Evolutionary conservation across 2,329 filamentous ascomycete species (phyloP).

Genomic region (Cladosporium sp.): DNA sequence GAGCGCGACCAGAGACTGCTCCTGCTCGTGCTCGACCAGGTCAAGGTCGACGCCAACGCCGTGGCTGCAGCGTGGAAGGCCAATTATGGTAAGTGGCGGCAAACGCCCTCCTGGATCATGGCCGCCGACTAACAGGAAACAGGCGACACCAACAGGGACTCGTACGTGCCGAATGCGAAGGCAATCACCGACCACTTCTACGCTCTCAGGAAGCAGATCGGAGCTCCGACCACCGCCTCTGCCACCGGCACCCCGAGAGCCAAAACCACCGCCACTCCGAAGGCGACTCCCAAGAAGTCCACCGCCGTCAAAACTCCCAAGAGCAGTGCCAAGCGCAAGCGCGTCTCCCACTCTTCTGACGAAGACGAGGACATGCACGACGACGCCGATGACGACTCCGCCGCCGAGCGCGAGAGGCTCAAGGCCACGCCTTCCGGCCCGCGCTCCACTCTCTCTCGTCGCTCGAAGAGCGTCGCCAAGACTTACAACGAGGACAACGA

Average conservation of each 20-base stretch:
- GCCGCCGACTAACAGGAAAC: neutral
- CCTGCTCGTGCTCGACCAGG: conserved; percentile 28
- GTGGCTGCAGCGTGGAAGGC: conserved; percentile 22
- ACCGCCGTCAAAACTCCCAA: conserved; percentile 19
- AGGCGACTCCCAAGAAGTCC: conserved; percentile 12
- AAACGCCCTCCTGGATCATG: neutral
- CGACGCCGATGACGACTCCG: conserved; percentile 30
- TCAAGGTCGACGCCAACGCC: conserved; percentile 26
- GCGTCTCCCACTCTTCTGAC: conserved; percentile 24
- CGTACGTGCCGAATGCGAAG: conserved; percentile 10
- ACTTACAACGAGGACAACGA: conserved; percentile 22
- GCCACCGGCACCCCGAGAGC: neutral
- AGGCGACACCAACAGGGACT: conserved; percentile 6
- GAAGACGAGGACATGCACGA: conserved; percentile 30
- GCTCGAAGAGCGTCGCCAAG: conserved; percentile 20
- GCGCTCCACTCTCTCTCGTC: conserved; percentile 25
- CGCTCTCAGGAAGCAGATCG: conserved; percentile 23
- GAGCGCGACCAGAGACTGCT: conserved; percentile 31
- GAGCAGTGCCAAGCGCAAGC: conserved; percentile 21
- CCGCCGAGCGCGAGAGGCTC: conserved; percentile 25
- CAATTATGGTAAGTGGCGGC: conserved; percentile 22
- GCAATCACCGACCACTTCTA: conserved; percentile 31
- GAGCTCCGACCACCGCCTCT: neutral
- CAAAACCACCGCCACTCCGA: conserved; percentile 14
- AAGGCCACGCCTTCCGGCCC: conserved; percentile 17